Conservation (phyloP, 2,329 filamentous ascomycete species). For the Pseudogymnoascus verrucosus region DNA sequence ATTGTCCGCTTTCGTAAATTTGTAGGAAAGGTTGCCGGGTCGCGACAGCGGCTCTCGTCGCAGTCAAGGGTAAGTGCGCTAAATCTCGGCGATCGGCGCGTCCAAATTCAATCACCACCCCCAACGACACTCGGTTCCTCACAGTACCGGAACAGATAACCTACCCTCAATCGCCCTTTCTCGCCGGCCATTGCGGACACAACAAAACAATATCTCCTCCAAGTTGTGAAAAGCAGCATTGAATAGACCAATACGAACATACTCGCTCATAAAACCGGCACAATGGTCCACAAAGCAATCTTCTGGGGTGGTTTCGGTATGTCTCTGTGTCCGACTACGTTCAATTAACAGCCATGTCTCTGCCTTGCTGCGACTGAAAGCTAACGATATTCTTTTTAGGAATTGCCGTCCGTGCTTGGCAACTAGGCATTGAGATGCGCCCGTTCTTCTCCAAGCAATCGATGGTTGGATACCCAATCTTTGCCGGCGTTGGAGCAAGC, state of each 20-base stretch:
- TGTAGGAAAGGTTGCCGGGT: not conserved
- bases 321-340: constrained; percentile 26
- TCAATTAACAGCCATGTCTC: constrained; percentile 1
- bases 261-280: constrained; percentile 12
- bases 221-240: not conserved
- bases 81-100: constrained; percentile 6
- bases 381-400: constrained; percentile 44
- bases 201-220: not conserved
- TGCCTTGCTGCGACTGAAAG: not conserved
- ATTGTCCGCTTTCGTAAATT: not conserved
- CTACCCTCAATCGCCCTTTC: not conserved
- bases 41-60: not conserved
- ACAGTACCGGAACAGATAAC: not conserved
- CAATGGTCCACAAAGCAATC: constrained; percentile 48
- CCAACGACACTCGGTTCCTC: constrained; percentile 1
- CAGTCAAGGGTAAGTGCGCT: not conserved
- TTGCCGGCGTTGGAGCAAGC: constrained; percentile 74
- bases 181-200: constrained; percentile 3
- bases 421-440: constrained; percentile 97
- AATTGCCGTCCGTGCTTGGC: constrained; percentile 86
- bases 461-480: constrained; percentile 88
- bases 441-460: constrained; percentile 80
- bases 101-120: constrained; percentile 9
- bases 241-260: not conserved
- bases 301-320: constrained; percentile 92